These are phyloP conservation scores for Aspergillus nomiae DNA, from an alignment of 2,329 filamentous ascomycete species.

Conservation along the genomic window DNA sequence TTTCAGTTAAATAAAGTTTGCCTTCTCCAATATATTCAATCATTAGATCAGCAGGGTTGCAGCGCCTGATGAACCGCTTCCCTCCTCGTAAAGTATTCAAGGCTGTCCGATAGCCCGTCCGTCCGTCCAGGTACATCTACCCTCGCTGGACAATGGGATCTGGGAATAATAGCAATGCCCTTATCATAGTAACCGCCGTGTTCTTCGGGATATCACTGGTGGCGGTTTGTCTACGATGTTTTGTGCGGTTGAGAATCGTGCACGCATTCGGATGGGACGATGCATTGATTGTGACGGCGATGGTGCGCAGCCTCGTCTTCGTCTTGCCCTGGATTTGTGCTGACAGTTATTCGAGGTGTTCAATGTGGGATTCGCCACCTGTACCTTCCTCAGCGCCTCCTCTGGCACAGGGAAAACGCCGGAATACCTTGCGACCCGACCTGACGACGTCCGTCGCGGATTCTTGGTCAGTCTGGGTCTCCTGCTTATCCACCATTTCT, in stretches of 20 bases:
- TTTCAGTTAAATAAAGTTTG: neutral
- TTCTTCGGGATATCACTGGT: neutral
- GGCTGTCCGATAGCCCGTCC: neutral
- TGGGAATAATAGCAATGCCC: neutral
- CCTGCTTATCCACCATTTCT: neutral
- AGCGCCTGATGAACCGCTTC: neutral
- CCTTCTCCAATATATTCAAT: neutral
- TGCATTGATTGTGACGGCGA: neutral
- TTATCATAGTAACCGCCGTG: neutral
- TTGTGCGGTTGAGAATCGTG: neutral
- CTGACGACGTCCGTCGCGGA: constrained; percentile 23
- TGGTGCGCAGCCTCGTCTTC: neutral
- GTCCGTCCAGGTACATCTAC: neutral
- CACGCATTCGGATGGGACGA: neutral
- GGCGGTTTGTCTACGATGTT: neutral
- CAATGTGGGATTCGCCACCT: constrained; percentile 30
- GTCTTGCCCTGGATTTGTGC: neutral
- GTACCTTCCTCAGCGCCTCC: constrained; percentile 27
- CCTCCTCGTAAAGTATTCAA: too few species aligned
- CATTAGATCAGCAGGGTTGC: neutral
- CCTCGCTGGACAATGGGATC: neutral
- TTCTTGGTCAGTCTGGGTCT: constrained; percentile 24
- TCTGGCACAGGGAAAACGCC: constrained; percentile 26
- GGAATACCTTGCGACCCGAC: constrained; percentile 20
- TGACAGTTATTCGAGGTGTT: constrained; percentile 16